A percentile compares a stretch with the other conserved stretches of the same genome.
Conservation (phyloP, 1,284 basidiomycete species). For the Ganoderma multipileum region DNA sequence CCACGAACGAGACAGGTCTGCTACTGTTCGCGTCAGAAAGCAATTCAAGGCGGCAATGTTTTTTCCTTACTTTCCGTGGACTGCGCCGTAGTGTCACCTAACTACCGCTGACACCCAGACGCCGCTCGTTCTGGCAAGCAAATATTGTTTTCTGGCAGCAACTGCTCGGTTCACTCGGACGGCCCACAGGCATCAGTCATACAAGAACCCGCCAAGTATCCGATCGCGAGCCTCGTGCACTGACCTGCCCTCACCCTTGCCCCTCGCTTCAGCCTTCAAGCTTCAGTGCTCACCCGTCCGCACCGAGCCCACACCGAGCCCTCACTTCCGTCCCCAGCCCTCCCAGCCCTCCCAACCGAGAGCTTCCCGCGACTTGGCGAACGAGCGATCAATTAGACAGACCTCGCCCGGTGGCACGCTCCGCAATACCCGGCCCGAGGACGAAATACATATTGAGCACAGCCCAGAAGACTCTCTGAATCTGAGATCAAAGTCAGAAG, state of each 20-base stretch:
- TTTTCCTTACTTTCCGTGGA: background rate
- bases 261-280: background rate
- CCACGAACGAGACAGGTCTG: background rate
- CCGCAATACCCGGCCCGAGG: background rate
- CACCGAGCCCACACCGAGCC: background rate
- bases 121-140: background rate
- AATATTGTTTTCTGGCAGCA: background rate
- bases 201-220: background rate
- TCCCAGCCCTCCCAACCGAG: background rate
- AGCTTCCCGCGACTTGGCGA: background rate
- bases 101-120: constrained; percentile 3
- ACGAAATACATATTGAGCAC: background rate
- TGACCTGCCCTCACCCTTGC: background rate
- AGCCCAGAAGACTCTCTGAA: background rate
- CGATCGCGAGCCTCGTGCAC: background rate
- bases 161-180: background rate
- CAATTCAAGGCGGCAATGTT: background rate
- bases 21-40: background rate
- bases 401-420: background rate
- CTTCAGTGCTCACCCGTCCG: background rate
- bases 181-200: background rate
- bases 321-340: background rate
- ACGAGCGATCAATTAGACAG: background rate
- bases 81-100: constrained; percentile 4
- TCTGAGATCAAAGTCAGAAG: constrained; percentile 6